Evolutionary conservation across 176 grass and related monocot species (phyloP).

Genomic region (Bonia amplexicaulis): DNA sequence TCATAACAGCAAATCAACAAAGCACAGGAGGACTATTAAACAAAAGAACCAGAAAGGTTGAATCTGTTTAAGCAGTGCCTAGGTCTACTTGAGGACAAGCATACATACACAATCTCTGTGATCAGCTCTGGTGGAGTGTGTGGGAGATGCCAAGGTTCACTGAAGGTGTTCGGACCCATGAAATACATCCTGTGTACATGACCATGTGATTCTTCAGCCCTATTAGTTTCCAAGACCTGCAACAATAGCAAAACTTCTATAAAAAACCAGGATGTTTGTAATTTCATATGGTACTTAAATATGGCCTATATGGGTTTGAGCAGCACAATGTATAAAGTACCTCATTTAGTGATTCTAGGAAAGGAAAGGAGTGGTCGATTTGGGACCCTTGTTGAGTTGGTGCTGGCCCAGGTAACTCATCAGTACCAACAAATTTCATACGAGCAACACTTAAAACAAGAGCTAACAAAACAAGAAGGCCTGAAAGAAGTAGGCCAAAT

Average conservation of each 20-base stretch:
- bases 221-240: conserved; percentile 98
- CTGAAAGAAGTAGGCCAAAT: conserved; percentile 93
- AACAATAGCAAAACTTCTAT: conserved; percentile 27
- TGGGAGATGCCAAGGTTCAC: conserved; percentile 95
- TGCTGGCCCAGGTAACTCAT: conserved; percentile 91
- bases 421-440: conserved; percentile 98
- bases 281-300: background rate
- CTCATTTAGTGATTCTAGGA: conserved; percentile 99
- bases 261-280: background rate
- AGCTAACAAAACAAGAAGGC: conserved; percentile 92
- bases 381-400: conserved; percentile 97
- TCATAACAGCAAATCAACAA: background rate
- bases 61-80: background rate
- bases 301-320: background rate
- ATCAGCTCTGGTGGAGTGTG: conserved; percentile 89
- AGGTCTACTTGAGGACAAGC: conserved; percentile 21
- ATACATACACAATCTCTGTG: conserved; percentile 88
- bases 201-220: conserved; percentile 88
- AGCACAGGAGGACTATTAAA: background rate
- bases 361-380: conserved; percentile 98
- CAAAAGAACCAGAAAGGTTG: conserved; percentile 14
- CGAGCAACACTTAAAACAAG: conserved; percentile 97
- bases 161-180: conserved; percentile 98
- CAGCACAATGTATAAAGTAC: conserved; percentile 32
- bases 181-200: conserved; percentile 99